Conservation (phyloP, 2,329 filamentous ascomycete species). For the Monosporascus sp. region DNA sequence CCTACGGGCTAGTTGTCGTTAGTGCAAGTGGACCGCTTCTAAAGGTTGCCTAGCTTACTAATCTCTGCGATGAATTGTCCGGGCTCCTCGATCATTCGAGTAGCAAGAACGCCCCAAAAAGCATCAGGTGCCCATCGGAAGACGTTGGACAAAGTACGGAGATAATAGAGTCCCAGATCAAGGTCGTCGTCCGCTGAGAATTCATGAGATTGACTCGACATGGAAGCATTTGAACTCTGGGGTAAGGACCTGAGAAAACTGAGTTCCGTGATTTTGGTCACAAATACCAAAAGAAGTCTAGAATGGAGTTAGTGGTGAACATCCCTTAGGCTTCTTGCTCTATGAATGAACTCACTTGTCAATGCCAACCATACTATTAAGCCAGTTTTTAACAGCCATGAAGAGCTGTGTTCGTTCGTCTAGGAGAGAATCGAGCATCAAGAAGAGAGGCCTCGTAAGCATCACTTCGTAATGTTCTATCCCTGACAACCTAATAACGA, state of each 20-base stretch:
- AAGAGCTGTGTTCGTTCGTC: slow-evolving; percentile 70
- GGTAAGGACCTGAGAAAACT: slow-evolving; percentile 41
- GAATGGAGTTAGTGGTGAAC: slow-evolving; percentile 13
- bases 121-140: slow-evolving; percentile 62
- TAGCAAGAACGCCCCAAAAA: slow-evolving; percentile 66
- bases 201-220: slow-evolving; percentile 21
- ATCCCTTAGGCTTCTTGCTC: background rate
- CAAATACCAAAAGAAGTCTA: slow-evolving; percentile 58
- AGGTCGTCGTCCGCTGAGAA: slow-evolving; percentile 61
- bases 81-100: slow-evolving; percentile 49
- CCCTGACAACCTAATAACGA: slow-evolving; percentile 41
- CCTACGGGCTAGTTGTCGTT: slow-evolving; percentile 37
- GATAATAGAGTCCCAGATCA: slow-evolving; percentile 71
- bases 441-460: slow-evolving; percentile 73
- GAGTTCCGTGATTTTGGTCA: slow-evolving; percentile 52
- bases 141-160: slow-evolving; percentile 69
- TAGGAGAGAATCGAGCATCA: slow-evolving; percentile 72
- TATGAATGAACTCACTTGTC: slow-evolving; percentile 46
- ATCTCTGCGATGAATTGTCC: slow-evolving; percentile 39
- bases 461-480: slow-evolving; percentile 65
- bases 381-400: slow-evolving; percentile 74
- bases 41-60: slow-evolving; percentile 39
- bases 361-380: slow-evolving; percentile 61
- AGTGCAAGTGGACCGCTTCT: slow-evolving; percentile 19
- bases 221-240: slow-evolving; percentile 15